Conservation (phyloP, 768 basidiomycete genomes). For the Leucocoprinus leucothites region DNA sequence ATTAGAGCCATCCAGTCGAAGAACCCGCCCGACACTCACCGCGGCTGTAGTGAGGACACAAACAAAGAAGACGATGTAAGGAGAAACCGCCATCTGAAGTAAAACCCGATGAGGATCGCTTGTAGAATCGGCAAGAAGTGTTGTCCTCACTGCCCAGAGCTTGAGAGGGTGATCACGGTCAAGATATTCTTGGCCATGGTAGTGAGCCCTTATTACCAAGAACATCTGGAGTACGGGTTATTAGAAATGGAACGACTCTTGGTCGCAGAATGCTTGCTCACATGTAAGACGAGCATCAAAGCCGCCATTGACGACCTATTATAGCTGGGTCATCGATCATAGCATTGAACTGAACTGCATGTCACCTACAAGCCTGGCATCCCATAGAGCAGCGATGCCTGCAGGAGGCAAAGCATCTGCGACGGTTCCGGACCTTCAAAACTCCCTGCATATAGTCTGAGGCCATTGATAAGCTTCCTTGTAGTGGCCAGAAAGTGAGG, state of each 20-base stretch:
- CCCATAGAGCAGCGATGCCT: slow-evolving; percentile 46
- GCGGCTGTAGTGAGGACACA: slow-evolving; percentile 36
- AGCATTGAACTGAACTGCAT: neutral
- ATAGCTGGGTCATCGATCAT: neutral
- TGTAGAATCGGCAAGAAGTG: neutral
- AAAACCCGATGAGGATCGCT: too few relatives aligned
- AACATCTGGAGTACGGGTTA: slow-evolving; percentile 36
- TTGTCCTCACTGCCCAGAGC: slow-evolving; percentile 33
- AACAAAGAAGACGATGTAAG: slow-evolving; percentile 38
- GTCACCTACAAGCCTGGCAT: slow-evolving; percentile 42
- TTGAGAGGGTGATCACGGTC: slow-evolving; percentile 32
- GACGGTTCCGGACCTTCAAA: slow-evolving; percentile 41
- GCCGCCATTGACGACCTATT: slow-evolving; percentile 38
- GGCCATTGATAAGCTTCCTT: neutral
- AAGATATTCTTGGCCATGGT: slow-evolving; percentile 26
- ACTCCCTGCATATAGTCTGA: slow-evolving; percentile 39
- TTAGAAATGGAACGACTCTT: neutral
- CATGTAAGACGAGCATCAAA: slow-evolving; percentile 42
- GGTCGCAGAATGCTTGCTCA: slow-evolving; percentile 12
- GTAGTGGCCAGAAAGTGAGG: neutral
- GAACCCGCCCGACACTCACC: slow-evolving; percentile 22
- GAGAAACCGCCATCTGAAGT: slow-evolving; percentile 37
- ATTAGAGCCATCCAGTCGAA: neutral
- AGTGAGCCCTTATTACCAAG: slow-evolving; percentile 35
- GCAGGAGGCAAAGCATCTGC: slow-evolving; percentile 39